These are phyloP conservation scores for Teunomyces panamensis DNA, from an alignment of 805 yeast species.

Conservation along the genomic window DNA sequence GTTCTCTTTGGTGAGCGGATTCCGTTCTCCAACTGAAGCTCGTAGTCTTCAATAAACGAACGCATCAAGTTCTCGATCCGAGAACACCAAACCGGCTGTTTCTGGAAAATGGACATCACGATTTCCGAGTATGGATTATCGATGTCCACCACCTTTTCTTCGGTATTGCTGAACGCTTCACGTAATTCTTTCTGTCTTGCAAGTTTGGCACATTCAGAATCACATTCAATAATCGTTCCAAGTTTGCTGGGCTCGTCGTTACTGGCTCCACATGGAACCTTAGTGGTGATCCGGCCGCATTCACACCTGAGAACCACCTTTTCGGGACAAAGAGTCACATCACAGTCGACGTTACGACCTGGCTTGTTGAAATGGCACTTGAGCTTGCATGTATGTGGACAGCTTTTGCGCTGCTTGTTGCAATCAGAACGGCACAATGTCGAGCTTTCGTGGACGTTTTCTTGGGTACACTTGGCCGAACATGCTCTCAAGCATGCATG, in stretches of 20 bases:
- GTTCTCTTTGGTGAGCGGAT: conserved; percentile 27
- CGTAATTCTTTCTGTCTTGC: conserved; percentile 61
- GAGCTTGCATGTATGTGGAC: conserved; percentile 66
- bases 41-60: conserved; percentile 44
- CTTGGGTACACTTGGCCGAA: conserved; percentile 56
- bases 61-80: conserved; percentile 55
- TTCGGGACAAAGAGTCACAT: conserved; percentile 49
- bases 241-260: conserved; percentile 26
- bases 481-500: conserved; percentile 56
- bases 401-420: conserved; percentile 45
- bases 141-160: conserved; percentile 8
- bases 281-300: conserved; percentile 57
- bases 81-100: conserved; percentile 67
- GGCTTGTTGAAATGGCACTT: conserved; percentile 59
- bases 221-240: conserved; percentile 54
- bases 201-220: conserved; percentile 61
- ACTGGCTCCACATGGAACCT: conserved; percentile 59
- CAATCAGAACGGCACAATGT: conserved; percentile 58
- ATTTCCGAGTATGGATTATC: conserved; percentile 44
- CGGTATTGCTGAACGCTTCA: conserved; percentile 50
- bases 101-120: conserved; percentile 44
- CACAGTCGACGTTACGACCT: conserved; percentile 43
- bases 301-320: conserved; percentile 51
- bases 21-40: conserved; percentile 15
- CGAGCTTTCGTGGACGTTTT: conserved; percentile 50